Conservation (phyloP, 352 stramenopile genomes). For the Pythium grandisporangium region DNA sequence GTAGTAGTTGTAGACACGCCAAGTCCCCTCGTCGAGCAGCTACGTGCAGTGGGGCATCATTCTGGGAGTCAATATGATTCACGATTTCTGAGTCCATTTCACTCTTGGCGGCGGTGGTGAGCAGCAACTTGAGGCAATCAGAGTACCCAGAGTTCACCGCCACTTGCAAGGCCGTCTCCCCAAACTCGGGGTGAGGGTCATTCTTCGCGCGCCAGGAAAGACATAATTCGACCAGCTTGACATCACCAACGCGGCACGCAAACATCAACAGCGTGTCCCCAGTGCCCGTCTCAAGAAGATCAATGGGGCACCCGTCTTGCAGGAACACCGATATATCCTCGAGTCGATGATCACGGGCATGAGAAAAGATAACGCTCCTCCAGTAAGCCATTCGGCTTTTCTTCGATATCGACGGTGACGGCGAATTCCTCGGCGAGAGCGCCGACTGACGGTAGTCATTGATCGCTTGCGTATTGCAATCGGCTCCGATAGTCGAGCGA, state of each 20-base stretch:
- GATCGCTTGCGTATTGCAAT: conserved; percentile 26
- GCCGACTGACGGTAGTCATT: conserved; percentile 35
- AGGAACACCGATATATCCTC: conserved; percentile 38
- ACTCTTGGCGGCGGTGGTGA: conserved; percentile 70
- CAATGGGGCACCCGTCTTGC: conserved; percentile 58
- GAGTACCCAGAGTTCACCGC: conserved; percentile 53
- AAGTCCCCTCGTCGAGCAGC: conserved; percentile 61
- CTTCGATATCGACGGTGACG: conserved; percentile 8
- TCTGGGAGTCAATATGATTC: conserved; percentile 78
- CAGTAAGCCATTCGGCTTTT: conserved; percentile 40
- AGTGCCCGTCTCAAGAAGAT: conserved; percentile 57
- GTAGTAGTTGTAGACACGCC: conserved; percentile 54
- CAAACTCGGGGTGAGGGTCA: conserved; percentile 79
- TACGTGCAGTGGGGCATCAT: conserved; percentile 74
- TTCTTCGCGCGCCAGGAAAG: conserved; percentile 74
- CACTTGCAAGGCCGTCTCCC: conserved; percentile 71
- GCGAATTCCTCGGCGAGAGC: conserved; percentile 14
- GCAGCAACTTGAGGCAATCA: conserved; percentile 47
- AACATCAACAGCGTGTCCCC: conserved; percentile 77
- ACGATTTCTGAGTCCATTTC: conserved; percentile 85
- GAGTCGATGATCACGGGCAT: conserved; percentile 27
- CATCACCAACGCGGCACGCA: conserved; percentile 53
- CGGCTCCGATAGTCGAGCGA: conserved; percentile 1
- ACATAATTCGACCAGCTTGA: conserved; percentile 60
- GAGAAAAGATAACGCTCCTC: conserved; percentile 52